phyloP scores from a whole-genome alignment of 805 yeast species.

The Myxozyma mucilagina region DNA sequence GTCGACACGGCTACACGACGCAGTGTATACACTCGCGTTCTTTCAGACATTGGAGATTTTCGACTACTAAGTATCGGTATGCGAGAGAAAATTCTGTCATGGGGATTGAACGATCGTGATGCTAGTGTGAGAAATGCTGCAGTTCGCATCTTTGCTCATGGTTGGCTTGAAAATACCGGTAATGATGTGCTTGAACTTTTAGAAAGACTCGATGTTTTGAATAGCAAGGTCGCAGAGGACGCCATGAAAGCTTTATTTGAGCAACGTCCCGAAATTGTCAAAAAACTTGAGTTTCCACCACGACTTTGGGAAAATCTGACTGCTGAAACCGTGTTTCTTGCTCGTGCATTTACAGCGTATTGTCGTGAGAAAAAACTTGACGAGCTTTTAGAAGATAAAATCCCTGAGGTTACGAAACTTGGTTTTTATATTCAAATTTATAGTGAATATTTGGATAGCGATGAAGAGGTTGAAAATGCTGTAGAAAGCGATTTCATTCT shows the following conservation, averaged over 20 bases:
- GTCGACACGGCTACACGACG: slow-evolving; percentile 69
- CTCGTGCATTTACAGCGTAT: slow-evolving; percentile 64
- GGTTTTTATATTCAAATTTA: slow-evolving; percentile 61
- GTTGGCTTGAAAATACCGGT: slow-evolving; percentile 70
- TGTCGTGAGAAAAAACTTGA: slow-evolving; percentile 60
- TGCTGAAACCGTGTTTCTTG: slow-evolving; percentile 71
- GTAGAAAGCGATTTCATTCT: slow-evolving; percentile 70
- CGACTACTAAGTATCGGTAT: slow-evolving; percentile 53
- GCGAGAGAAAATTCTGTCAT: slow-evolving; percentile 66
- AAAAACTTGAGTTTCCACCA: slow-evolving; percentile 55
- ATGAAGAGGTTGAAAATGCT: slow-evolving; percentile 46
- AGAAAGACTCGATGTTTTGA: slow-evolving; percentile 68
- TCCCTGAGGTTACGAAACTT: slow-evolving; percentile 77
- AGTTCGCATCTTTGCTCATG: slow-evolving; percentile 60
- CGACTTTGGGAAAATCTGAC: slow-evolving; percentile 66
- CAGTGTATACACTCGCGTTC: slow-evolving; percentile 64
- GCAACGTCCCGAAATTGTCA: slow-evolving; percentile 60
- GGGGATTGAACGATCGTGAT: slow-evolving; percentile 91
- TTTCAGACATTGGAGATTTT: slow-evolving; percentile 68
- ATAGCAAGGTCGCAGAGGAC: slow-evolving; percentile 62
- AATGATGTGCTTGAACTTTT: slow-evolving; percentile 72
- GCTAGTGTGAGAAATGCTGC: slow-evolving; percentile 71
- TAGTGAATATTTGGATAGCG: slow-evolving; percentile 42
- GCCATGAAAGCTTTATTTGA: slow-evolving; percentile 67
- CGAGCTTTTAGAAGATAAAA: slow-evolving; percentile 44